Conservation (phyloP, 768 basidiomycete species). For the Tricholoma flavovirens region DNA sequence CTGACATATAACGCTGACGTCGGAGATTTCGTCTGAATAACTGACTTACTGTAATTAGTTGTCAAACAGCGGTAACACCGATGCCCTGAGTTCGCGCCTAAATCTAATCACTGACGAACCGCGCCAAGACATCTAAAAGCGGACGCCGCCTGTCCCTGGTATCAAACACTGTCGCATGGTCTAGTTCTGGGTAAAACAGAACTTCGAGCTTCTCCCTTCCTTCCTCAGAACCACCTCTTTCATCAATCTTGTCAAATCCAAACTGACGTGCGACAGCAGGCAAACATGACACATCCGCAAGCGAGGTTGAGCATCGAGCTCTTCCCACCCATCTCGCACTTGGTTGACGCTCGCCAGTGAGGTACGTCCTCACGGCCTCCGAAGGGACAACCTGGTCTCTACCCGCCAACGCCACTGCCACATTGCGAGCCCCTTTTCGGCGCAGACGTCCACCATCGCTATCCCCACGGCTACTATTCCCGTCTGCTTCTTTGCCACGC, state of each 20-base stretch:
- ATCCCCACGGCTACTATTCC: neutral
- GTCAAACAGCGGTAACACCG: neutral
- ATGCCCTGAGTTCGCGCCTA: neutral
- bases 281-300: neutral
- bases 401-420: slow-evolving; percentile 32
- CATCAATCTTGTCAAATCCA: neutral
- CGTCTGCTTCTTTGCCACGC: neutral
- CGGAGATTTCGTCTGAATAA: neutral
- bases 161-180: slow-evolving; percentile 40
- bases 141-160: slow-evolving; percentile 19
- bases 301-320: neutral
- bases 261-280: neutral
- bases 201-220: slow-evolving; percentile 26
- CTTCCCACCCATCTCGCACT: slow-evolving; percentile 18
- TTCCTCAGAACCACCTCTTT: slow-evolving; percentile 1
- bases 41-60: neutral
- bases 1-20: neutral
- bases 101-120: slow-evolving; percentile 11
- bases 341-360: slow-evolving; percentile 25
- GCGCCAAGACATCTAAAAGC: slow-evolving; percentile 25
- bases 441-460: neutral
- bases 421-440: slow-evolving; percentile 16
- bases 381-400: slow-evolving; percentile 37
- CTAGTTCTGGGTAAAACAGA: slow-evolving; percentile 29
- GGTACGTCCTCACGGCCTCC: slow-evolving; percentile 28